Conservation (phyloP, 208 protist genomes). For the Leishmania aethiopica region DNA sequence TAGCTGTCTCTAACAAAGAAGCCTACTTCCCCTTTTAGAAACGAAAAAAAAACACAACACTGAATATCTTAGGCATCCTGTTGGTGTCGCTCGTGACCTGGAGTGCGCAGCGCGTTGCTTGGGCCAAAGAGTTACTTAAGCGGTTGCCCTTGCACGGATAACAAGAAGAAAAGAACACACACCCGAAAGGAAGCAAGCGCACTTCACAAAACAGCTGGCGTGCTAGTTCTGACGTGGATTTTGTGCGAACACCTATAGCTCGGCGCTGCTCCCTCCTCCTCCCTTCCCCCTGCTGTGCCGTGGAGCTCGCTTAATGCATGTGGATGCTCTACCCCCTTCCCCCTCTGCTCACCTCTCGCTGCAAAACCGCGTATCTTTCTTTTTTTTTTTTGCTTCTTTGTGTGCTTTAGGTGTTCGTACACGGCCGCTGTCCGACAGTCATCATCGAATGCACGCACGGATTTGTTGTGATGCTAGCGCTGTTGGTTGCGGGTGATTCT, state of each 20-base stretch:
- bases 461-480: not conserved
- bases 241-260: not conserved
- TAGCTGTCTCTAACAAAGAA: not conserved
- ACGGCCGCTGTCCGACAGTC: not conserved
- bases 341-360: not conserved
- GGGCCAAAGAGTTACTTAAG: not conserved
- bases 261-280: too few species aligned
- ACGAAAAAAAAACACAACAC: not conserved
- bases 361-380: conserved; percentile 1
- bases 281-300: not conserved
- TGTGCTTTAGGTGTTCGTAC: not conserved
- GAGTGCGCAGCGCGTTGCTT: not conserved
- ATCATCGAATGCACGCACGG: not conserved
- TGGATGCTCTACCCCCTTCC: not conserved
- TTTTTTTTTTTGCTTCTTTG: not conserved
- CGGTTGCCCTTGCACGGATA: not conserved
- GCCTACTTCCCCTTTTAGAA: not conserved
- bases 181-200: not conserved
- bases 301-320: not conserved
- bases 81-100: not conserved
- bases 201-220: not conserved
- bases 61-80: not conserved
- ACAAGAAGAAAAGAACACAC: too few species aligned
- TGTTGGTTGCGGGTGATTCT: not conserved
- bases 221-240: not conserved